Conservation (phyloP, 164 flowering plant species). For the Stephania japonica region DNA sequence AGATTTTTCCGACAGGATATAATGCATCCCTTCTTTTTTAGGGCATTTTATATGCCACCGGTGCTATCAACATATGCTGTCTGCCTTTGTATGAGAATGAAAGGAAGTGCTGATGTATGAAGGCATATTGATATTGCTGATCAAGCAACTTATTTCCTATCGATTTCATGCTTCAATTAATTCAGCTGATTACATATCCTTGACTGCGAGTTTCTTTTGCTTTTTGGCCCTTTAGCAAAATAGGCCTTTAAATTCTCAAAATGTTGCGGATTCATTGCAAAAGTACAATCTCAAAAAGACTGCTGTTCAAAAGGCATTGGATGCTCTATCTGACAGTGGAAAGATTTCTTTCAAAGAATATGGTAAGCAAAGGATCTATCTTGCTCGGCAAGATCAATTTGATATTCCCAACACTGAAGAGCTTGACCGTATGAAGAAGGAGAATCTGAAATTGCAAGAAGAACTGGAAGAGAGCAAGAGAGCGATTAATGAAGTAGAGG, state of each 20-base stretch:
- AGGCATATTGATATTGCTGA: too few species aligned
- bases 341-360: constrained; percentile 57
- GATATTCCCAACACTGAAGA: constrained; percentile 80
- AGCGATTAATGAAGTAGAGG: constrained; percentile 60
- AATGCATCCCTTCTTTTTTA: too few species aligned
- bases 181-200: background rate
- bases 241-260: constrained; percentile 85
- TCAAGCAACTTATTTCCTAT: background rate
- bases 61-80: too few species aligned
- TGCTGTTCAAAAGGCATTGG: constrained; percentile 82
- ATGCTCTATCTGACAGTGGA: constrained; percentile 23
- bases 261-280: constrained; percentile 86
- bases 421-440: constrained; percentile 78
- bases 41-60: too few species aligned
- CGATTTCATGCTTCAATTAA: background rate
- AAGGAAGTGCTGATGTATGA: too few species aligned
- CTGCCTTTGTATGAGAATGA: too few species aligned
- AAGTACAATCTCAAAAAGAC: constrained; percentile 91
- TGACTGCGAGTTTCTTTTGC: background rate
- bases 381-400: constrained; percentile 91
- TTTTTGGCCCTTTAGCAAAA: constrained; percentile 61
- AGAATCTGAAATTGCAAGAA: constrained; percentile 59
- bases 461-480: constrained; percentile 53
- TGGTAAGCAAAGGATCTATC: constrained; percentile 92
- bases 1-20: too few species aligned